These are phyloP conservation scores for Xylogone sp. DNA, from an alignment of 2,329 filamentous ascomycete genomes.

Conservation along the genomic window DNA sequence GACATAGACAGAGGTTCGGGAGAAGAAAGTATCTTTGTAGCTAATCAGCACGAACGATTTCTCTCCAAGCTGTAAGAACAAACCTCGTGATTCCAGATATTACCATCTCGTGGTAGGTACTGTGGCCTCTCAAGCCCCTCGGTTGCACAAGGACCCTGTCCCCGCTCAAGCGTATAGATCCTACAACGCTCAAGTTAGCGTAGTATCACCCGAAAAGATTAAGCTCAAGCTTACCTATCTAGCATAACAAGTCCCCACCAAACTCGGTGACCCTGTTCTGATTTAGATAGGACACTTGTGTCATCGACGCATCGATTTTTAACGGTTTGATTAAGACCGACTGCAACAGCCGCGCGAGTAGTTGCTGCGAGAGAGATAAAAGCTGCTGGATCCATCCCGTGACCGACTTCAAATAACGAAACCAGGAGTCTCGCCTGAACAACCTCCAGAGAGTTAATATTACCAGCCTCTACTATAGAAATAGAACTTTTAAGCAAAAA, in stretches of 20 bases:
- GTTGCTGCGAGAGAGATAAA: slow-evolving; percentile 15
- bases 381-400: slow-evolving; percentile 12
- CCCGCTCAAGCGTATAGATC: slow-evolving; percentile 10
- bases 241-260: slow-evolving; percentile 19
- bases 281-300: background rate
- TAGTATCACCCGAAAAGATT: too few species aligned
- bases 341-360: slow-evolving; percentile 12
- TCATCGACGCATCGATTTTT: background rate
- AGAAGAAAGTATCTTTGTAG: slow-evolving; percentile 7
- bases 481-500: slow-evolving; percentile 13
- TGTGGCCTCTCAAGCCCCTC: slow-evolving; percentile 8
- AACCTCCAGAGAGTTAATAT: slow-evolving; percentile 11
- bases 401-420: slow-evolving; percentile 13
- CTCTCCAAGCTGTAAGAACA: background rate
- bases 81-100: slow-evolving; percentile 4
- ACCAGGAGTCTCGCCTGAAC: slow-evolving; percentile 14
- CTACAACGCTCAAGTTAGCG: background rate
- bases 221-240: slow-evolving; percentile 14
- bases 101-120: slow-evolving; percentile 11
- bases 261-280: slow-evolving; percentile 9
- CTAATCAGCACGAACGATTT: background rate
- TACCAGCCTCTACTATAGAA: slow-evolving; percentile 12
- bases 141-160: slow-evolving; percentile 9
- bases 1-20: slow-evolving; percentile 11
- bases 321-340: slow-evolving; percentile 10